phyloP scores from a whole-genome alignment of 1,284 basidiomycete genomes.

The Ustilago bromivora region DNA sequence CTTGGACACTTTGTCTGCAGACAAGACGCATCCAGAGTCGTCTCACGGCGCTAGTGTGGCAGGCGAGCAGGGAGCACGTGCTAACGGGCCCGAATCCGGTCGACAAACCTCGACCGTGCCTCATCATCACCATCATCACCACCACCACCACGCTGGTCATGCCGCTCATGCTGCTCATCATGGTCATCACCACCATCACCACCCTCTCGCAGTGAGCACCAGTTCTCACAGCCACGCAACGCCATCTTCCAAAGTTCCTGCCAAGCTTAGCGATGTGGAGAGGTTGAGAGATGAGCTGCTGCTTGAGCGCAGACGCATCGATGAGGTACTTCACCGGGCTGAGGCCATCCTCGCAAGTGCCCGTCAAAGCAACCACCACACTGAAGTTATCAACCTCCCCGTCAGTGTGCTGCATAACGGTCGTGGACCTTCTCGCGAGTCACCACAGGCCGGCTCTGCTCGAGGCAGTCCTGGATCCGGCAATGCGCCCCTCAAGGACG shows the following conservation, averaged over 20 bases:
- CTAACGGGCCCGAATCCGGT: slow-evolving; percentile 8
- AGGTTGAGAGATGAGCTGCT: slow-evolving; percentile 59
- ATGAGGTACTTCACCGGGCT: slow-evolving; percentile 58
- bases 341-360: slow-evolving; percentile 51
- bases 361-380: slow-evolving; percentile 26
- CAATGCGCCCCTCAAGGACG: slow-evolving; percentile 22
- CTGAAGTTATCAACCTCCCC: slow-evolving; percentile 16
- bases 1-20: slow-evolving; percentile 15
- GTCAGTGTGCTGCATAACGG: slow-evolving; percentile 29
- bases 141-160: slow-evolving; percentile 46
- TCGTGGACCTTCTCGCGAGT: slow-evolving; percentile 26
- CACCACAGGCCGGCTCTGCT: slow-evolving; percentile 20
- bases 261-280: slow-evolving; percentile 57
- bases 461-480: slow-evolving; percentile 28
- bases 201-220: slow-evolving; percentile 30
- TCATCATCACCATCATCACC: slow-evolving; percentile 57
- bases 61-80: slow-evolving; percentile 36
- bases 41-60: slow-evolving; percentile 6
- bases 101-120: slow-evolving; percentile 21
- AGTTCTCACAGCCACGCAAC: slow-evolving; percentile 25
- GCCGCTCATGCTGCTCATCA: slow-evolving; percentile 34
- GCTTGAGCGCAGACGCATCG: slow-evolving; percentile 55
- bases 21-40: slow-evolving; percentile 23
- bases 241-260: slow-evolving; percentile 6
- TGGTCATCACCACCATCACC: slow-evolving; percentile 48